A percentile compares a stretch with the other conserved stretches of the same genome.
Conservation (phyloP, 306 rosid species). For the Betula pendula region DNA sequence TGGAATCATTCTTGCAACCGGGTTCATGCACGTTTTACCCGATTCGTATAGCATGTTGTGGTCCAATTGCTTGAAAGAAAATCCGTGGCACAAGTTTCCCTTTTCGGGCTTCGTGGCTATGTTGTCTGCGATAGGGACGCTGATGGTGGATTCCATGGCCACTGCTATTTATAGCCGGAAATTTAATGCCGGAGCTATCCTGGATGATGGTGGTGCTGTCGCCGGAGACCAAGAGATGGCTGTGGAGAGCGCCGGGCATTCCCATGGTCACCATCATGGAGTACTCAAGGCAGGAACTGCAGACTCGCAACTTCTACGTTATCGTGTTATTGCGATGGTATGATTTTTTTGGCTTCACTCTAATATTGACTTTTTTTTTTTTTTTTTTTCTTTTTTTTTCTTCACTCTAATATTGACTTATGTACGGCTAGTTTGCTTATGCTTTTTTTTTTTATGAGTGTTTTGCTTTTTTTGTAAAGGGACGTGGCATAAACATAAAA, state of each 20-base stretch:
- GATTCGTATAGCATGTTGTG: conserved; percentile 65
- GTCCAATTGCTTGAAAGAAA: conserved; percentile 53
- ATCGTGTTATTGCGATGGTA: conserved; percentile 72
- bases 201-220: not conserved
- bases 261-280: conserved; percentile 42
- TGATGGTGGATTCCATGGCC: conserved; percentile 80
- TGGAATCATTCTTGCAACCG: conserved; percentile 66
- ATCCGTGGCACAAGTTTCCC: conserved; percentile 79
- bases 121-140: conserved; percentile 56
- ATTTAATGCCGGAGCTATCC: conserved; percentile 25
- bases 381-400: no score
- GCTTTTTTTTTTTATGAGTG: no score
- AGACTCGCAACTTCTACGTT: conserved; percentile 49
- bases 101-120: conserved; percentile 70
- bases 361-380: no score
- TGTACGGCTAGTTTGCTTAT: no score
- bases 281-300: conserved; percentile 15
- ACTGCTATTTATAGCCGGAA: conserved; percentile 45
- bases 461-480: no score
- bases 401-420: no score
- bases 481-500: no score
- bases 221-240: conserved; percentile 43
- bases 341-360: no score
- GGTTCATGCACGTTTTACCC: conserved; percentile 76
- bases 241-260: conserved; percentile 26